Percentiles rank a stretch among this genome's conserved stretches.
Evolutionary conservation across 1,139 yeast genomes (phyloP).

Genomic region (Insectozyma bohioensis): DNA sequence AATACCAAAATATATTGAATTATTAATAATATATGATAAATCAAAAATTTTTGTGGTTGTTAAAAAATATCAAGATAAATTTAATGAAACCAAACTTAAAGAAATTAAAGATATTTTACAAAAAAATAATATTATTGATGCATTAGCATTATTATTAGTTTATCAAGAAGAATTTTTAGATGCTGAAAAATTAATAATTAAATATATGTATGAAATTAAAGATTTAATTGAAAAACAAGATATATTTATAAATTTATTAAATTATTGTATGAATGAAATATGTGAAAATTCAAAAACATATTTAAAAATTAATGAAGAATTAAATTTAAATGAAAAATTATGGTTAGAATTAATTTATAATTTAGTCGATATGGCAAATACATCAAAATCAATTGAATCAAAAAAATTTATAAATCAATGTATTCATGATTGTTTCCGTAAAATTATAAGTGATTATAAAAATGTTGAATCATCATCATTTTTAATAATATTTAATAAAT

Average conservation of each 20-base stretch:
- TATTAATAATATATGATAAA: conserved; percentile 25
- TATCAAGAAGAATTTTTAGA: conserved; percentile 21
- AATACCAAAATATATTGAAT: conserved; percentile 29
- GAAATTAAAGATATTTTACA: conserved; percentile 23
- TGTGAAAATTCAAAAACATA: conserved; percentile 25
- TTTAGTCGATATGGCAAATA: conserved; percentile 23
- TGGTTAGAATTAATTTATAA: conserved; percentile 39
- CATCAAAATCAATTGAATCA: conserved; percentile 14
- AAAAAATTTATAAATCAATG: conserved; percentile 38
- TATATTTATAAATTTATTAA: conserved; percentile 29
- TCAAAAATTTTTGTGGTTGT: conserved; percentile 19
- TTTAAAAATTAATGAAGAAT: conserved; percentile 15
- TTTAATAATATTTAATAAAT: conserved; percentile 48
- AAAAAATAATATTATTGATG: conserved; percentile 27
- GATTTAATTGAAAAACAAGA: conserved; percentile 13
- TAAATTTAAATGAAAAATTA: conserved; percentile 31
- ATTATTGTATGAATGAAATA: conserved; percentile 35
- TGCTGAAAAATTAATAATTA: conserved; percentile 28
- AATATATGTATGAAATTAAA: conserved; percentile 17
- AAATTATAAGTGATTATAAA: conserved; percentile 41
- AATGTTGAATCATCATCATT: conserved; percentile 37
- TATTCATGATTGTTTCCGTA: conserved; percentile 53
- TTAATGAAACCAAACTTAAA: conserved; percentile 17
- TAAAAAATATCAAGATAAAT: conserved; percentile 14
- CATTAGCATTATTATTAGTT: conserved; percentile 20